phyloP scores from a whole-genome alignment of 805 yeast genomes.

The Candida morakotiae region DNA sequence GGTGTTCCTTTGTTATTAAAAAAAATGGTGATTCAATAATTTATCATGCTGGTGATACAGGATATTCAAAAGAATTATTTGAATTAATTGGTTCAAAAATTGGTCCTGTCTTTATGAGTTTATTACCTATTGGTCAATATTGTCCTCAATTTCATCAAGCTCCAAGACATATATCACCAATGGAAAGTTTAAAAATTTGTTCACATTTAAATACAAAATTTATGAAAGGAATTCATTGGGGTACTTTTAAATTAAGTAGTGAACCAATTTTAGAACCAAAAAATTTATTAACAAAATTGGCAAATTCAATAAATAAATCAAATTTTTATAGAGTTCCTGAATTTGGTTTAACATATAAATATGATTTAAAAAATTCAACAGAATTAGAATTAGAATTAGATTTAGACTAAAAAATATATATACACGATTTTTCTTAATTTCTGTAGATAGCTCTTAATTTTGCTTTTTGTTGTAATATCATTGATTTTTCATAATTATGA shows the following conservation, averaged over 20 bases:
- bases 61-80: constrained; percentile 75
- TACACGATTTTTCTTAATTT: constrained; percentile 1
- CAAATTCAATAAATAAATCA: constrained; percentile 33
- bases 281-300: constrained; percentile 47
- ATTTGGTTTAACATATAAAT: constrained; percentile 67
- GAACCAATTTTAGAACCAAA: constrained; percentile 88
- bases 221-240: constrained; percentile 93
- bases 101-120: constrained; percentile 57
- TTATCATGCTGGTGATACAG: constrained; percentile 95
- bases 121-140: constrained; percentile 93
- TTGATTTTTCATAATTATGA: constrained; percentile 26
- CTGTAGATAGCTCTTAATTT: constrained; percentile 27
- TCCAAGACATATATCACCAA: constrained; percentile 84
- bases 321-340: constrained; percentile 59
- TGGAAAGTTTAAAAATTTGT: constrained; percentile 68
- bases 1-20: constrained; percentile 83
- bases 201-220: constrained; percentile 54
- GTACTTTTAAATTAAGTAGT: constrained; percentile 85
- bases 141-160: constrained; percentile 92
- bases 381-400: constrained; percentile 11
- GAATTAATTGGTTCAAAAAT: constrained; percentile 56
- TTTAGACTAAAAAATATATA: background rate
- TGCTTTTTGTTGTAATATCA: constrained; percentile 26
- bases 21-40: constrained; percentile 66
- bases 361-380: constrained; percentile 29